Base-by-base conservation (phyloP, 441 rosid species). In the Populus trichocarpa region DNA sequence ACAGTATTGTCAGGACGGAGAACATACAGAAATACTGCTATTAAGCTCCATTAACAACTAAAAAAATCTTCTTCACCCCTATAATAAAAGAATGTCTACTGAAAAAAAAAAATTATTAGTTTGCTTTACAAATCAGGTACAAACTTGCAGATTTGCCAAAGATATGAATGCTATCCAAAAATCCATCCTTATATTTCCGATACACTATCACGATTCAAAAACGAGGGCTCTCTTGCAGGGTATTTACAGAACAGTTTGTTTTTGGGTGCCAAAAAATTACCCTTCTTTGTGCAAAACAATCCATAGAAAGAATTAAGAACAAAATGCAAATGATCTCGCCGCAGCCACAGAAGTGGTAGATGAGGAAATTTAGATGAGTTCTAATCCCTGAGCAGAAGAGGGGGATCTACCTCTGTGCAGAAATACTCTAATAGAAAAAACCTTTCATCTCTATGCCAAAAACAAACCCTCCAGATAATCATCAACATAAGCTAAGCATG, bases 401-500 rank as follows among this genome's bases (percentile, higher is more conserved):
- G 57, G 57, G 57, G 57, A 14, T 50, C 57, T 14, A 16, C 57
- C 57, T 50, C 57, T 14, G 57, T 50, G 57, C 18, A 50, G 33
- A 38, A 22, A 35, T n/a, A 70, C 53, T 68, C 33, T 20, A 38
- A 65, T 25, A 30, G 22, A 28, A 11, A 8, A 74, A 35, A 25
- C 25, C 68, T 40, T 67, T 74, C 65, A 66, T 30, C 74, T 67
- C 84, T 88, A 85, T 0, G 74, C 70, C 82, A 88, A 78, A 86
- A 83, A 91, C 77, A 96, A 86, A 59, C 95, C 97, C 86, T 96
- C 99, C 88, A 96, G 82, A 79, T 90, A 96, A 79, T 92, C 99
- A 81, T 93, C 99, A 71, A 96, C 89, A 78, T 96, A 96, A 46
- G 99, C 99, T 75, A 96, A 88, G 90, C 97, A 96, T 4, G 98